phyloP scores from a whole-genome alignment of 139 green algal genomes.

The Prasinococcaceae sp. region DNA sequence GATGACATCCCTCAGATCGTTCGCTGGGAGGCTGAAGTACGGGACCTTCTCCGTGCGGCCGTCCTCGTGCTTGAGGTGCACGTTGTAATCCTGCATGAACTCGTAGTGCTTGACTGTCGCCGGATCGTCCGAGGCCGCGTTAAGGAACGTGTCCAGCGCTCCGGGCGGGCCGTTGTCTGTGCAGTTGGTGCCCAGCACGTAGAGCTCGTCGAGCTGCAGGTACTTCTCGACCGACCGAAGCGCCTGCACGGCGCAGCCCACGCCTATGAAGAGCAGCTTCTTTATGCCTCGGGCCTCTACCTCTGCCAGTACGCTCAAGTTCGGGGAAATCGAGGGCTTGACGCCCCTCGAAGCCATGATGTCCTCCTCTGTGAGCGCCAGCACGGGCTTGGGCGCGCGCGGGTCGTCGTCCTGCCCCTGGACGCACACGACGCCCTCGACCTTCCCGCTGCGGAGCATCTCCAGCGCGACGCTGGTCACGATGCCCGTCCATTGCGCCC shows the following conservation, averaged over 20 bases:
- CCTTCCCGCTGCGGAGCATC: conserved; percentile 62
- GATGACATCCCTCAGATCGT: conserved; percentile 87
- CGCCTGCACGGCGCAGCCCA: conserved; percentile 33
- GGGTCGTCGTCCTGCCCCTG: conserved; percentile 42
- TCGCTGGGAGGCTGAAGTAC: conserved; percentile 91
- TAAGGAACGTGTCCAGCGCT: conserved; percentile 78
- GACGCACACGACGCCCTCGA: conserved; percentile 93
- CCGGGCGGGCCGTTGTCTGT: conserved; percentile 71
- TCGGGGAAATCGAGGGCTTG: conserved; percentile 81
- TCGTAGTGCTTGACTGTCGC: conserved; percentile 77
- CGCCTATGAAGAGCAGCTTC: conserved; percentile 81
- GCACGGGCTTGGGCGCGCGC: conserved; percentile 8
- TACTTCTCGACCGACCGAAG: conserved; percentile 74
- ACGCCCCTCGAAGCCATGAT: conserved; percentile 75
- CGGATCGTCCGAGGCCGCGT: conserved; percentile 51
- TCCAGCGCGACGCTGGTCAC: conserved; percentile 52
- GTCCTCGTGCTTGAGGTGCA: conserved; percentile 72
- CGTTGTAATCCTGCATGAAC: conserved; percentile 78
- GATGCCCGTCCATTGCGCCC: conserved; percentile 91
- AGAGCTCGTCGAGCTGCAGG: conserved; percentile 78
- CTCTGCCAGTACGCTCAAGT: conserved; percentile 78
- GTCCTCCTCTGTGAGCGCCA: conserved; percentile 42
- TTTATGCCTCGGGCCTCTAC: conserved; percentile 70
- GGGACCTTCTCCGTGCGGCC: conserved; percentile 54
- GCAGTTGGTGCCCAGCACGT: conserved; percentile 66